phyloP scores from a whole-genome alignment of 345 rosid genomes.

The Hypericum perforatum region DNA sequence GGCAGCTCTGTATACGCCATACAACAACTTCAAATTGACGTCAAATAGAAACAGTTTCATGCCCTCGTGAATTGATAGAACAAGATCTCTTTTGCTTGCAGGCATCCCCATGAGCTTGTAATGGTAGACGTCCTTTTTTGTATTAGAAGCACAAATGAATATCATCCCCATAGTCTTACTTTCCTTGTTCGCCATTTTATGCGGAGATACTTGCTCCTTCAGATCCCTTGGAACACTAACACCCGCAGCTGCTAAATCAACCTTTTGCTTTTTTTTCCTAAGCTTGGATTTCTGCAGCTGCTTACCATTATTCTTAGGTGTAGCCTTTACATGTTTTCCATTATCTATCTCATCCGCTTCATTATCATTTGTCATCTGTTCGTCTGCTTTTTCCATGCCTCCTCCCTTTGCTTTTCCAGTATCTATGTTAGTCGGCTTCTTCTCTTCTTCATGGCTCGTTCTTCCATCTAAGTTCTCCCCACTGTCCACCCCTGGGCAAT shows the following conservation, averaged over 20 bases:
- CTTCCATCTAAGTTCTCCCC: no score
- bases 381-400: neutral
- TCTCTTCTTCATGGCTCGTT: no score
- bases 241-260: conserved; percentile 2
- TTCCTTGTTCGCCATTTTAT: neutral
- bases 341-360: neutral
- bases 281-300: conserved; percentile 2
- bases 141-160: conserved; percentile 27
- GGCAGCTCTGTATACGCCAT: conserved; percentile 25
- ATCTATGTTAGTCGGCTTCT: no score
- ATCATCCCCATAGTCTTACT: conserved; percentile 18
- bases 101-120: conserved; percentile 27
- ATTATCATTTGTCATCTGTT: neutral
- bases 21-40: conserved; percentile 19
- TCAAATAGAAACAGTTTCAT: conserved; percentile 26
- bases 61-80: conserved; percentile 17
- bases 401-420: no score
- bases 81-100: conserved; percentile 20
- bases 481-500: no score
- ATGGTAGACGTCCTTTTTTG: conserved; percentile 19
- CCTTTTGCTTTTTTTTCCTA: neutral
- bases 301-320: conserved; percentile 5
- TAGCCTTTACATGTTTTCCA: conserved; percentile 4
- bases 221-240: conserved; percentile 1
- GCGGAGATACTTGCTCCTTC: conserved; percentile 10